phyloP scores from a whole-genome alignment of 2,329 filamentous ascomycete species.

The Ceratocystis ficicola region DNA sequence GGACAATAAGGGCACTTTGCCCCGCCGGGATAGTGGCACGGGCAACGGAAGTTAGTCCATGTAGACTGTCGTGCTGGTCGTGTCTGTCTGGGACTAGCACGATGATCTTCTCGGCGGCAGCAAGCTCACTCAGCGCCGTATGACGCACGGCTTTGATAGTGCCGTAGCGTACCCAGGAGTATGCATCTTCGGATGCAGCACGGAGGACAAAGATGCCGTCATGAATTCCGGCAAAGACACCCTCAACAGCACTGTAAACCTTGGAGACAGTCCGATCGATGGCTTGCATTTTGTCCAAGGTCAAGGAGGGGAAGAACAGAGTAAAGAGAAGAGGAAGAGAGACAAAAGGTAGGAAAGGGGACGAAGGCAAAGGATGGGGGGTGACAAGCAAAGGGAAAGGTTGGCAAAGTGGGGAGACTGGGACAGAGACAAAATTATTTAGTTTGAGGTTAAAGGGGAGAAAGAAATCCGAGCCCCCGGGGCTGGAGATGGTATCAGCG shows the following conservation, averaged over 20 bases:
- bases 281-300: background rate
- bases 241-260: background rate
- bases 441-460: background rate
- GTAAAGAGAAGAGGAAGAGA: background rate
- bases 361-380: background rate
- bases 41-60: background rate
- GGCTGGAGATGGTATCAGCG: background rate
- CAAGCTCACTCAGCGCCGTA: background rate
- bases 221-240: background rate
- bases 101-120: background rate
- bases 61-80: constrained; percentile 5
- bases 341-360: background rate
- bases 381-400: background rate
- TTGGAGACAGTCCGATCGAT: background rate
- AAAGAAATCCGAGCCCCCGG: background rate
- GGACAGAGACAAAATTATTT: background rate
- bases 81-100: constrained; percentile 2
- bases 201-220: constrained; percentile 4
- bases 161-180: constrained; percentile 3
- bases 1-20: background rate
- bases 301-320: background rate
- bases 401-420: background rate
- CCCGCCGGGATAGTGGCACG: background rate
- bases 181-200: background rate
- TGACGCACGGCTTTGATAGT: background rate